Evolutionary conservation across 1,284 basidiomycete species (phyloP), one percentile per base, ranked within the genome.

Genomic region (Ustilago sp.): DNA sequence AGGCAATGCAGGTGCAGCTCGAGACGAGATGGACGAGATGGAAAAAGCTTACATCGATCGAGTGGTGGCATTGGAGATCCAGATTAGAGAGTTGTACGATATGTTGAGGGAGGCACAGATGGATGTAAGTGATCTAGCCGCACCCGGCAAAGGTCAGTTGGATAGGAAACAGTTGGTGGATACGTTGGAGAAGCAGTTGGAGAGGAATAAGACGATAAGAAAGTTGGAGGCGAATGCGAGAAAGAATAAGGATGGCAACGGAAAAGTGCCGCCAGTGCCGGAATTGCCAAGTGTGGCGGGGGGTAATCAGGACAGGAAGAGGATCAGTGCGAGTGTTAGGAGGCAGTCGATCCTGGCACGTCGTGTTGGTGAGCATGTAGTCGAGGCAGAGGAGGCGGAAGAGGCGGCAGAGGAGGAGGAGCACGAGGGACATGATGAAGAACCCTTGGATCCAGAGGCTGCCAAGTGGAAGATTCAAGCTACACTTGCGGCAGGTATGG

Each of bases 11-110:
- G 62, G 74, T 4, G 81, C 83, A 3, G 67, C 85, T 1, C 81
- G 87, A 56, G 68, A 68, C 3, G 93, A 95, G 84, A 88, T 98
- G 77, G 91, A 91, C 70, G 90, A 90, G 54, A 93, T 96, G 88
- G 93, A 92, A 83, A 87, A 88, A 38, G 91, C 90, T 12, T 96
- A 96, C 83, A 93, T 96, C 82, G 93, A 94, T 72, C 91, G 92
- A 72, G 93, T 98, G 65, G 89, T 90, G 1, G 93, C 94, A 84
- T 90, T 98, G 17, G 94, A 98, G 85, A 89, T 92, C 8, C 94
- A 97, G 88, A 95, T 96, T 71, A 91, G 94, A 88, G 95, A 98
- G 86, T 87, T 98, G 19, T 98, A 96, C 88, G 91, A 94, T 53
- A 90, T 92, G 75, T 90, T 91, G 62, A 90, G 92, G 64, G 88